phyloP scores from a whole-genome alignment of 257 asterid species.

The Nyctanthes arbortristis region DNA sequence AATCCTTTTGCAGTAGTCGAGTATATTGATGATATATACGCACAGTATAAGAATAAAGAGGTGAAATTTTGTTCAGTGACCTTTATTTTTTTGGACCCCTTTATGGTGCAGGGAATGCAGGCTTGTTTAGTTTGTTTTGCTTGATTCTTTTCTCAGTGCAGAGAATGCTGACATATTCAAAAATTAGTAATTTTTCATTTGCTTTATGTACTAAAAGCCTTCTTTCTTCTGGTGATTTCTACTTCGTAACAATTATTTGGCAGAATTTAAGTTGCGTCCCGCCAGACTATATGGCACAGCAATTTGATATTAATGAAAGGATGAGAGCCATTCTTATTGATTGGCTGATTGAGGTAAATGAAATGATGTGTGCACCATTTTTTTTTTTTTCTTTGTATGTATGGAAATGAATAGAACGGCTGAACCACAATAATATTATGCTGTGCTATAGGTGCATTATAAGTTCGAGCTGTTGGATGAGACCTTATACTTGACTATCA shows the following conservation, averaged over 20 bases:
- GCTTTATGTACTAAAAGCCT: background rate
- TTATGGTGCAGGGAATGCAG: background rate
- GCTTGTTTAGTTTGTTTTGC: background rate
- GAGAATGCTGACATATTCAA: too few species aligned
- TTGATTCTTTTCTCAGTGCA: background rate
- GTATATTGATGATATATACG: constrained; percentile 61
- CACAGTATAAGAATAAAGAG: constrained; percentile 61
- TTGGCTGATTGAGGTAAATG: constrained; percentile 89
- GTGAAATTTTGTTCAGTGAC: constrained; percentile 28
- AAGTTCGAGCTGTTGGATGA: constrained; percentile 96
- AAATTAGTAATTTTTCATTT: too few species aligned
- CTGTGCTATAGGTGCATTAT: constrained; percentile 73
- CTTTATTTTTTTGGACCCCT: background rate
- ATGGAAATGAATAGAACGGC: background rate
- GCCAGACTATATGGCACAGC: constrained; percentile 64
- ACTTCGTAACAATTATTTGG: constrained; percentile 12
- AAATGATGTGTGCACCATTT: background rate
- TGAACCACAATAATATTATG: constrained; percentile 4
- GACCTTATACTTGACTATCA: constrained; percentile 77
- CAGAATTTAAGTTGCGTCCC: constrained; percentile 63
- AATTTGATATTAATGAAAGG: constrained; percentile 74
- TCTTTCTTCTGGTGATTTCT: background rate
- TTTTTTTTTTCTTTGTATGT: background rate
- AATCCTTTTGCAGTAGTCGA: constrained; percentile 68
- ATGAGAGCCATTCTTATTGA: constrained; percentile 92